phyloP scores from a whole-genome alignment of 257 asterid genomes.

The Nicotiana paniculata region DNA sequence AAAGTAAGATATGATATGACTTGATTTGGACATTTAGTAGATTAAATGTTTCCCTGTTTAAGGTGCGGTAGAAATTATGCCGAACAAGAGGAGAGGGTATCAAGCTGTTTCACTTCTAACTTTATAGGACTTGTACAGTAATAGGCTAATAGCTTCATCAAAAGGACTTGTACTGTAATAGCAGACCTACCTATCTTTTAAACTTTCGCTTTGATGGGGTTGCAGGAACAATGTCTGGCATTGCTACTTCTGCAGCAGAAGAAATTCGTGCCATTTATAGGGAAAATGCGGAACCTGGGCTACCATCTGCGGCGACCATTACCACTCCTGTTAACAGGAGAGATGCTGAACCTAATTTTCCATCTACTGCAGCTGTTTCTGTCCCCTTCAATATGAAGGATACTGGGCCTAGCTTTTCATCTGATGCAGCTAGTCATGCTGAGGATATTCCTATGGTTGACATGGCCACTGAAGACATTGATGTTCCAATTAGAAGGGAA shows the following conservation, averaged over 20 bases:
- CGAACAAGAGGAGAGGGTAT: neutral
- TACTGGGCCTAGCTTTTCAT: slow-evolving; percentile 18
- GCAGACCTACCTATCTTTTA: neutral
- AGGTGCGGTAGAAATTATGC: neutral
- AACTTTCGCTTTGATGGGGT: neutral
- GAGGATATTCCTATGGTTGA: slow-evolving; percentile 14
- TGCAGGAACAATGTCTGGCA: slow-evolving; percentile 34
- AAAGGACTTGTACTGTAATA: neutral
- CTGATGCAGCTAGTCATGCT: neutral
- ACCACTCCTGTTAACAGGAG: slow-evolving; percentile 3
- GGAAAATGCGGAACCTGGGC: slow-evolving; percentile 26
- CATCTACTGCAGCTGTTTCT: slow-evolving; percentile 1
- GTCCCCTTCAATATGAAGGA: slow-evolving; percentile 19
- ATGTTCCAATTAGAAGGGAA: slow-evolving; percentile 17
- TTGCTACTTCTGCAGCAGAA: slow-evolving; percentile 19
- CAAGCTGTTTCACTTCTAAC: neutral
- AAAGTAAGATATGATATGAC: neutral
- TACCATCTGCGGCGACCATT: slow-evolving; percentile 14
- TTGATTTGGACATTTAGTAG: neutral
- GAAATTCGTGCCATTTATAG: slow-evolving; percentile 21
- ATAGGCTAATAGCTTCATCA: too few species aligned
- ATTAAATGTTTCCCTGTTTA: neutral
- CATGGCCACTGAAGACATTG: slow-evolving; percentile 24
- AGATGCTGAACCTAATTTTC: neutral
- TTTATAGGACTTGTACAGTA: neutral